Evolutionary conservation across 1,284 basidiomycete genomes (phyloP).

Genomic region (Vanrija humicola): DNA sequence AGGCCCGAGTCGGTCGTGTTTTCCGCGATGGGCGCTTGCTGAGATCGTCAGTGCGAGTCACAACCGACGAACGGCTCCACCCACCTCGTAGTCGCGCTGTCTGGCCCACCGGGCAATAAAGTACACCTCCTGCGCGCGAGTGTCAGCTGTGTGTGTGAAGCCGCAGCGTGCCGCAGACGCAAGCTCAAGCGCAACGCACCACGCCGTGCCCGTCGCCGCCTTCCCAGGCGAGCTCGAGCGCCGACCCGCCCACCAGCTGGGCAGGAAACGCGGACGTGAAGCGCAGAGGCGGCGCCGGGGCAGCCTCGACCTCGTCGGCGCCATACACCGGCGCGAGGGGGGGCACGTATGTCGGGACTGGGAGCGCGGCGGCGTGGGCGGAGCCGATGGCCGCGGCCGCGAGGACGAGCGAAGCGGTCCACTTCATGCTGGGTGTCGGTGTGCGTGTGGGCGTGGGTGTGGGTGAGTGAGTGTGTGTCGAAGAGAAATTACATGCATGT

Average conservation of each 20-base stretch:
- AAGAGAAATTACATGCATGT: too few species aligned
- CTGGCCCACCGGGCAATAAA: constrained; percentile 29
- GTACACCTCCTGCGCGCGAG: constrained; percentile 18
- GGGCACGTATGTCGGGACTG: too few species aligned
- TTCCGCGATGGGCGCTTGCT: constrained; percentile 13
- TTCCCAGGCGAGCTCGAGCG: constrained; percentile 18
- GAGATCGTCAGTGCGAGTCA: neutral
- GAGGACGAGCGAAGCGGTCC: too few species aligned
- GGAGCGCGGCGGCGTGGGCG: too few species aligned
- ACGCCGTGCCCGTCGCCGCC: constrained; percentile 18
- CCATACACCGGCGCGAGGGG: neutral
- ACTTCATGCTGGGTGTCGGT: too few species aligned
- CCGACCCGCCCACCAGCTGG: constrained; percentile 8
- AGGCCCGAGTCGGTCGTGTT: constrained; percentile 7
- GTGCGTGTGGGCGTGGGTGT: too few species aligned
- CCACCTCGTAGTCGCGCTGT: constrained; percentile 16
- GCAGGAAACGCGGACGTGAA: neutral
- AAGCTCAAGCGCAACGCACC: neutral
- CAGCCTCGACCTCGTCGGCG: neutral
- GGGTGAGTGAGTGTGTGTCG: too few species aligned
- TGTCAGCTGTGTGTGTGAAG: neutral
- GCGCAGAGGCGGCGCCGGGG: neutral
- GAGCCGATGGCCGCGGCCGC: too few species aligned
- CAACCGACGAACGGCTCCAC: neutral
- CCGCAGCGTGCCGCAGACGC: too few species aligned